These are phyloP conservation scores for Phlyctochytrium bullatum DNA, from an alignment of 192 early-diverging fungal genomes.

Conservation along the genomic window DNA sequence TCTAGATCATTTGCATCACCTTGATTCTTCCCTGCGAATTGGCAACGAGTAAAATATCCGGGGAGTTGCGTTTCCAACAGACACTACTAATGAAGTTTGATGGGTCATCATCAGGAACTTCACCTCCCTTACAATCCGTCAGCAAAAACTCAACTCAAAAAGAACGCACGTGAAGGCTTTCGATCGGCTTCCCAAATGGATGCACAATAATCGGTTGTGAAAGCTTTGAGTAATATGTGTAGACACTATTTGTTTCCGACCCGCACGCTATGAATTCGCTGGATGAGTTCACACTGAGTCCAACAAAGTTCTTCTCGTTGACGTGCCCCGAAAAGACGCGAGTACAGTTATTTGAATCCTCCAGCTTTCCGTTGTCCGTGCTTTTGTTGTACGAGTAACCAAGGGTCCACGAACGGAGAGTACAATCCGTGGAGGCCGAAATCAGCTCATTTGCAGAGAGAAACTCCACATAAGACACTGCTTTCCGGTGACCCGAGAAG, in stretches of 20 bases:
- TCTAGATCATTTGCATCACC: conserved; percentile 64
- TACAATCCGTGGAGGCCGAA: conserved; percentile 90
- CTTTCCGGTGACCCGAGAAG: conserved; percentile 85
- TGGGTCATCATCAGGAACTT: conserved; percentile 55
- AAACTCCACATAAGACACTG: conserved; percentile 94
- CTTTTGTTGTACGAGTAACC: neutral
- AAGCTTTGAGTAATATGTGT: conserved; percentile 75
- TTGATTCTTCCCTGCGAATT: conserved; percentile 90
- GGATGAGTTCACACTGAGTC: conserved; percentile 67
- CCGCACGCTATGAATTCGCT: conserved; percentile 89
- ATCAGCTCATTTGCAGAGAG: conserved; percentile 73
- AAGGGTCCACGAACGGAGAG: conserved; percentile 83
- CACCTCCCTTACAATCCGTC: conserved; percentile 46
- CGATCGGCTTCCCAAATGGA: conserved; percentile 69
- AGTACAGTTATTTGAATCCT: conserved; percentile 34
- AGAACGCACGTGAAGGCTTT: conserved; percentile 40
- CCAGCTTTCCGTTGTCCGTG: neutral
- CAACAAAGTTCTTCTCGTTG: conserved; percentile 98
- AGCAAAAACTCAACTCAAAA: neutral
- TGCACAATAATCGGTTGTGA: conserved; percentile 71
- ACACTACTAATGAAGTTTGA: conserved; percentile 86
- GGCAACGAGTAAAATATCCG: conserved; percentile 75
- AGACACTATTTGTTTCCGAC: conserved; percentile 89
- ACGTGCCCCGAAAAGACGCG: conserved; percentile 80
- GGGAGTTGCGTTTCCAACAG: conserved; percentile 78